Percentiles rank a stretch among this genome's conserved stretches.
Conservation (phyloP, 352 stramenopile species). For the Phytophthora hybrid region DNA sequence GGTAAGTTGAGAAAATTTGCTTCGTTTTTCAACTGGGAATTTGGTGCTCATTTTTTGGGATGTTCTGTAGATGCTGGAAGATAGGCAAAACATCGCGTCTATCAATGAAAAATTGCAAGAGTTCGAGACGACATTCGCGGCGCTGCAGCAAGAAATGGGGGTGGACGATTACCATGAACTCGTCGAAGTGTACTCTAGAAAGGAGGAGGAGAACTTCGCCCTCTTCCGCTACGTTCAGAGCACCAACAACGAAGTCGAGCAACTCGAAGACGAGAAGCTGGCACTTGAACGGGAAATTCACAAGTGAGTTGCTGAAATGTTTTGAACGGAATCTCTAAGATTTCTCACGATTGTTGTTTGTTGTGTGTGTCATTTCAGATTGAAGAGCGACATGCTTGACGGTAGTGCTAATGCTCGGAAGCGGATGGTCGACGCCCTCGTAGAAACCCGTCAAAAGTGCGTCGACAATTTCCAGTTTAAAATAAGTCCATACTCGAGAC, state of each 20-base stretch:
- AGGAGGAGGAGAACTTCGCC: constrained; percentile 85
- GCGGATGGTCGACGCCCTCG: constrained; percentile 75
- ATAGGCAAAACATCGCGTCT: constrained; percentile 72
- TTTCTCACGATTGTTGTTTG: background rate
- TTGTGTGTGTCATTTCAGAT: constrained; percentile 26
- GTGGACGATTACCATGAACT: constrained; percentile 73
- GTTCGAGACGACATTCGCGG: constrained; percentile 73
- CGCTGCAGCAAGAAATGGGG: constrained; percentile 70
- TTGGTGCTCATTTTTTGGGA: background rate
- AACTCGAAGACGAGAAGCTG: constrained; percentile 84
- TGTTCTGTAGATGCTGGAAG: constrained; percentile 63
- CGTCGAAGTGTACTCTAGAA: constrained; percentile 67
- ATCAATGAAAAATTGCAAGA: constrained; percentile 81
- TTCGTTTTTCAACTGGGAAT: background rate
- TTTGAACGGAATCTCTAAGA: background rate
- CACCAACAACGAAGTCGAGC: constrained; percentile 82
- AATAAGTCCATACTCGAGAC: too few species aligned
- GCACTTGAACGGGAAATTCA: constrained; percentile 64
- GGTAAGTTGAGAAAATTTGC: constrained; percentile 29
- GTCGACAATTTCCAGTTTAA: background rate
- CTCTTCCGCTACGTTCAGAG: constrained; percentile 85
- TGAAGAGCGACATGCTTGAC: constrained; percentile 72
- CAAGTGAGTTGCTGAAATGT: constrained; percentile 41
- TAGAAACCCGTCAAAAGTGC: constrained; percentile 77
- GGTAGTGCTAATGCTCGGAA: constrained; percentile 73